A percentile compares a stretch with the other conserved stretches of the same genome.
Conservation (phyloP, 2,329 filamentous ascomycete species). For the Penicillium sp. region DNA sequence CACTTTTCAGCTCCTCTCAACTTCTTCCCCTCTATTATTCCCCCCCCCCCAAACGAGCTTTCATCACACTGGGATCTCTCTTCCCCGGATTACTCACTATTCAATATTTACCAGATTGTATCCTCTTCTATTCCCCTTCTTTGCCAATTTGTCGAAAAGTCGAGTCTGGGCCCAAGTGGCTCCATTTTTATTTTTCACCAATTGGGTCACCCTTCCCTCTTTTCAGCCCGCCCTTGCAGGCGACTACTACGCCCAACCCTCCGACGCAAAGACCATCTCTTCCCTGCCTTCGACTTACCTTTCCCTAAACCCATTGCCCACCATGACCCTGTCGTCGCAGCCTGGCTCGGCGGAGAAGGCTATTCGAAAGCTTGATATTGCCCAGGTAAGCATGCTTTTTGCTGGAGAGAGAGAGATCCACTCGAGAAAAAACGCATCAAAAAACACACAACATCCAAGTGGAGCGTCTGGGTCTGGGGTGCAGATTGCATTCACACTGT, state of each 20-base stretch:
- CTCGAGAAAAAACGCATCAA: constrained; percentile 1
- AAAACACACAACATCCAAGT: background rate
- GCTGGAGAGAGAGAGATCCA: constrained; percentile 2
- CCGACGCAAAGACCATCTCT: constrained; percentile 18
- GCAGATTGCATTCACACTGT: constrained; percentile 14
- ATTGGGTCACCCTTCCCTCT: constrained; percentile 26
- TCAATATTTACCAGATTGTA: background rate
- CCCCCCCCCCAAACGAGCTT: background rate
- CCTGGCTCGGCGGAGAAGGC: constrained; percentile 46
- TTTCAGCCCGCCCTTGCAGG: constrained; percentile 28
- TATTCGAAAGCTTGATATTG: constrained; percentile 50
- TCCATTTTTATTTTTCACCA: constrained; percentile 22
- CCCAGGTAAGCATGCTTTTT: constrained; percentile 41
- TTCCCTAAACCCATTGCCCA: constrained; percentile 22
- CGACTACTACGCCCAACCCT: constrained; percentile 19
- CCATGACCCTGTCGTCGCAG: constrained; percentile 41
- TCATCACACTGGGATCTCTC: background rate
- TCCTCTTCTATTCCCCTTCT: background rate
- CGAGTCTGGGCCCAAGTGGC: constrained; percentile 17
- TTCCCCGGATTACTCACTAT: background rate
- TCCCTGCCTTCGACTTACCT: constrained; percentile 17
- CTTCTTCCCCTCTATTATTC: background rate
- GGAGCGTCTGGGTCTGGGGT: constrained; percentile 2
- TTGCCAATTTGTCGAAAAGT: constrained; percentile 6
- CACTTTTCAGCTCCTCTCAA: constrained; percentile 8